These are phyloP conservation scores for Raddia distichophylla DNA, from an alignment of 176 grass and related monocot genomes.

Conservation along the genomic window DNA sequence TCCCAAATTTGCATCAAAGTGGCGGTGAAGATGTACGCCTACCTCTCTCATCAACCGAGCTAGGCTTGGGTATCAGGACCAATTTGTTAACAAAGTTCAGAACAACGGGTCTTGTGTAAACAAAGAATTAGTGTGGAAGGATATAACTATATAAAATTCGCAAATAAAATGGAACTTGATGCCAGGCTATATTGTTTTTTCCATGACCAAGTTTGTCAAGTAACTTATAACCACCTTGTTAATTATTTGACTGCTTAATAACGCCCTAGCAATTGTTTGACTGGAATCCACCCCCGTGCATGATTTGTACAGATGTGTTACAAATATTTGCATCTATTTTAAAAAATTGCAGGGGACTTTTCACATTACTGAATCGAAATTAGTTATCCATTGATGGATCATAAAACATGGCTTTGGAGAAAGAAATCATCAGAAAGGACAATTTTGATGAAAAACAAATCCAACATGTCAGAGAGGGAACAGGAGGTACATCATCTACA, in stretches of 20 bases:
- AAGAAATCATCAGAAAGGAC: constrained; percentile 67
- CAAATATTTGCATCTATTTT: constrained; percentile 21
- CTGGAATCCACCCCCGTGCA: background rate
- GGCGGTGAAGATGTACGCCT: too few species aligned
- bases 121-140: background rate
- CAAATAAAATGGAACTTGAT: background rate
- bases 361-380: background rate
- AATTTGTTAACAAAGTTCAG: background rate
- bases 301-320: background rate
- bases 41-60: too few species aligned
- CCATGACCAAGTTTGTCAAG: background rate
- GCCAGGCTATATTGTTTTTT: background rate
- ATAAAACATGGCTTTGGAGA: constrained; percentile 95
- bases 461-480: constrained; percentile 37
- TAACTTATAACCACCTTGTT: background rate
- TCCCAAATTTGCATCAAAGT: too few species aligned
- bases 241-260: constrained; percentile 17
- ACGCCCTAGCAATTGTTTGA: background rate
- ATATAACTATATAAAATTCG: background rate
- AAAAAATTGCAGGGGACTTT: constrained; percentile 4
- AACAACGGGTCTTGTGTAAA: background rate
- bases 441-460: constrained; percentile 44
- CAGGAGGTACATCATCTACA: constrained; percentile 42
- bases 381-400: constrained; percentile 59
- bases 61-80: too few species aligned